phyloP scores from a whole-genome alignment of 2,329 filamentous ascomycete genomes.

The Coniochaeta hoffmannii region DNA sequence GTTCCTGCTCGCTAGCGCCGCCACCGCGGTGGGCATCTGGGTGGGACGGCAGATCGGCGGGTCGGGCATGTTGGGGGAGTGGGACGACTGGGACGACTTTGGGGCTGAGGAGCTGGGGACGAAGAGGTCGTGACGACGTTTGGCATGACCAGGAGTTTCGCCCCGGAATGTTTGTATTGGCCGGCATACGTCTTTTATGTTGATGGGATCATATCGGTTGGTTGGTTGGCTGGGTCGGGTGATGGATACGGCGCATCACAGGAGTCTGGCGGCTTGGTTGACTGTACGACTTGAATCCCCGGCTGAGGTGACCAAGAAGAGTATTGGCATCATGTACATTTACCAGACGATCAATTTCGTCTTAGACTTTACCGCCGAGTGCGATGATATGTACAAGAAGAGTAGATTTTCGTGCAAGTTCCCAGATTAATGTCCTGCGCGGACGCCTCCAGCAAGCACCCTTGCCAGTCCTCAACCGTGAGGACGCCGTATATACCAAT shows the following conservation, averaged over 20 bases:
- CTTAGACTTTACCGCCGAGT: neutral
- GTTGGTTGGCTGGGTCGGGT: neutral
- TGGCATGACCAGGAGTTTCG: neutral
- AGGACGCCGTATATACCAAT: neutral
- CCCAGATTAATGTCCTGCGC: neutral
- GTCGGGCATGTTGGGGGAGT: slow-evolving; percentile 26
- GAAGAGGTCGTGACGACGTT: slow-evolving; percentile 55
- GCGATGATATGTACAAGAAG: neutral
- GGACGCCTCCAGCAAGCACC: neutral
- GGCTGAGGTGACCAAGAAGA: too few relatives aligned
- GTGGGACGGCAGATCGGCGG: slow-evolving; percentile 54
- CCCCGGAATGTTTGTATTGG: neutral
- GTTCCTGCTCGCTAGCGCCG: slow-evolving; percentile 63
- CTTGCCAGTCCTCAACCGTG: neutral
- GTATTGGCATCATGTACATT: neutral
- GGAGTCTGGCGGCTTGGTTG: neutral
- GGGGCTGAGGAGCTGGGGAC: slow-evolving; percentile 63
- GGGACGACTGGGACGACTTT: slow-evolving; percentile 54
- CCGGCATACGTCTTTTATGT: neutral
- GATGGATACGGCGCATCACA: neutral
- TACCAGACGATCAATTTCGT: neutral
- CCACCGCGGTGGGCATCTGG: slow-evolving; percentile 67
- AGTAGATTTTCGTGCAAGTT: neutral
- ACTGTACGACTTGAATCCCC: too few relatives aligned
- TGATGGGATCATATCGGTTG: neutral